Conservation (phyloP, 2,329 filamentous ascomycete genomes). For the Colletotrichum cuscutae region DNA sequence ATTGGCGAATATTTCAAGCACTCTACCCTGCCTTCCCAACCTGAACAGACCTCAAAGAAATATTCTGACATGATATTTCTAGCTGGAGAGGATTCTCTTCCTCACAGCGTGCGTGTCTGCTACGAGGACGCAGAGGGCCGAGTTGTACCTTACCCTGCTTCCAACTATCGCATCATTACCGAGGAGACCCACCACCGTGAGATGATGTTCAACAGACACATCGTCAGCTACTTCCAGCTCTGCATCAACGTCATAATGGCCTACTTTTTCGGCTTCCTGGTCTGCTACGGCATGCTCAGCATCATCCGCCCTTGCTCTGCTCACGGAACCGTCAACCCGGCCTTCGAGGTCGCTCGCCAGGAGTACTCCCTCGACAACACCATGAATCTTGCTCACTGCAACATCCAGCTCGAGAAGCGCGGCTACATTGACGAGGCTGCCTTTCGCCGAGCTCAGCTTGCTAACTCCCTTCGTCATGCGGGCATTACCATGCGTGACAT, state of each 20-base stretch:
- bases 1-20: not conserved
- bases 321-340: not conserved
- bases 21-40: not conserved
- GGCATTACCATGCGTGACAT: slow-evolving; percentile 1
- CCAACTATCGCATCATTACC: not conserved
- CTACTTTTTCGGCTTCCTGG: not conserved
- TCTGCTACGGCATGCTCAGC: not conserved
- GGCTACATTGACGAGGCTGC: slow-evolving; percentile 6
- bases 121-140: not conserved
- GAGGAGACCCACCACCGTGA: no score
- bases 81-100: not conserved
- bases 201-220: not conserved
- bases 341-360: not conserved
- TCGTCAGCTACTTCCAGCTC: not conserved
- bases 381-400: slow-evolving; percentile 20
- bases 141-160: not conserved
- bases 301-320: not conserved
- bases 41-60: not conserved
- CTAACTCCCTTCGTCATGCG: not conserved
- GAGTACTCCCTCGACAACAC: slow-evolving; percentile 11
- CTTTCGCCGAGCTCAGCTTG: slow-evolving; percentile 3
- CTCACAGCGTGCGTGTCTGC: not conserved
- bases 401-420: slow-evolving; percentile 1
- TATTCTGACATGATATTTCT: not conserved
- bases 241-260: not conserved